A percentile compares a stretch with the other conserved stretches of the same genome.
Evolutionary conservation across 73 alveolate genomes (phyloP).

Genomic region (Strombidium stylifer): DNA sequence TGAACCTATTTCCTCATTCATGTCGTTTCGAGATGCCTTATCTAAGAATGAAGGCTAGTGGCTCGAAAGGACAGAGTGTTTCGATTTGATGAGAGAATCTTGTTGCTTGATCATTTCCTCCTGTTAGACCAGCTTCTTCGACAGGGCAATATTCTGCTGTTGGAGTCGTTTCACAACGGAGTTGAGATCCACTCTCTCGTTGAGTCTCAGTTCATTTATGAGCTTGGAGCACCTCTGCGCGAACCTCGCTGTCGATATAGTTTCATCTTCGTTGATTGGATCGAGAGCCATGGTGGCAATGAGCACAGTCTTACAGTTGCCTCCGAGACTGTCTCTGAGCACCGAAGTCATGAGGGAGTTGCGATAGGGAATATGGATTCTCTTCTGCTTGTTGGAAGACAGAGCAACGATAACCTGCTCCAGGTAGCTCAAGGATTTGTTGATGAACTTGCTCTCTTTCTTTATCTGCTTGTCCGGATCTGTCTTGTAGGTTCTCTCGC

Average conservation of each 20-base stretch:
- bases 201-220: slow-evolving; percentile 79
- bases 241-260: slow-evolving; percentile 89
- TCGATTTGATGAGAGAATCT: background rate
- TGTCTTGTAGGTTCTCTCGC: slow-evolving; percentile 75
- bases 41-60: slow-evolving; percentile 3
- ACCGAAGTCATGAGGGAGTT: slow-evolving; percentile 95
- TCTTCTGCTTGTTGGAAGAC: slow-evolving; percentile 74
- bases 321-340: slow-evolving; percentile 95
- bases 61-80: slow-evolving; percentile 1
- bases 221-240: slow-evolving; percentile 92
- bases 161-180: slow-evolving; percentile 63
- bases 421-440: slow-evolving; percentile 77
- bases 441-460: slow-evolving; percentile 82
- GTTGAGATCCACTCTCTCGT: slow-evolving; percentile 66
- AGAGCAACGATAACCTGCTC: slow-evolving; percentile 89
- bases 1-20: background rate
- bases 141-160: slow-evolving; percentile 39
- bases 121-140: background rate
- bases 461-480: slow-evolving; percentile 47
- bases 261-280: slow-evolving; percentile 84
- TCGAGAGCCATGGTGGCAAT: slow-evolving; percentile 89
- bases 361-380: slow-evolving; percentile 95
- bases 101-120: slow-evolving; percentile 15
- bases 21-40: slow-evolving; percentile 5
- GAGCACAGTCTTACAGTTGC: slow-evolving; percentile 95